phyloP scores from a whole-genome alignment of 1,139 yeast genomes.

The Taiozyma sp. region DNA sequence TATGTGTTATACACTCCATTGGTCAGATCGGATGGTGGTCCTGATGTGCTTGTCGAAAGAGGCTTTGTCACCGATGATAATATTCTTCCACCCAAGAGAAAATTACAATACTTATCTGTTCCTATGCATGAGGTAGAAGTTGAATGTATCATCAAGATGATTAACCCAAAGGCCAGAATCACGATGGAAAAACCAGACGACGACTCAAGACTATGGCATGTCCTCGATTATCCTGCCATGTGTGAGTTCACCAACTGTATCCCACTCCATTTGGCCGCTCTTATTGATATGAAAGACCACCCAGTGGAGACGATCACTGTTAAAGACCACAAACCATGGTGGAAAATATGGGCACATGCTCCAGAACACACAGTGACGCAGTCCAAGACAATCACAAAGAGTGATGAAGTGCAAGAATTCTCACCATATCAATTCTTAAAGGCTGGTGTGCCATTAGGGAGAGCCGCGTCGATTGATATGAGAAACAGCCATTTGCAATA shows the following conservation, averaged over 20 bases:
- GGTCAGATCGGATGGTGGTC: conserved; percentile 68
- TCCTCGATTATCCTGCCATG: conserved; percentile 81
- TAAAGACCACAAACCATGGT: conserved; percentile 23
- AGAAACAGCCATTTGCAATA: conserved; percentile 91
- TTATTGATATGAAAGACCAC: conserved; percentile 60
- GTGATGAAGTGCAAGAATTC: conserved; percentile 32
- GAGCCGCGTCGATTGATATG: conserved; percentile 69
- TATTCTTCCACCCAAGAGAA: conserved; percentile 60
- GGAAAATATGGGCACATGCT: conserved; percentile 29
- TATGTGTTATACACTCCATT: conserved; percentile 81
- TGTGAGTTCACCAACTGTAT: conserved; percentile 59
- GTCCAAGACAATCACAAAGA: conserved; percentile 1
- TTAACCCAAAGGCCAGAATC: conserved; percentile 63
- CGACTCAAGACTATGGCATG: conserved; percentile 56
- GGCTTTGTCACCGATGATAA: conserved; percentile 87
- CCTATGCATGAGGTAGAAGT: conserved; percentile 74
- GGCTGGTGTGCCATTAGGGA: conserved; percentile 90
- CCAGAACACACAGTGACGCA: conserved; percentile 9
- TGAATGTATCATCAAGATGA: conserved; percentile 65
- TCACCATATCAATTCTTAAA: conserved; percentile 45
- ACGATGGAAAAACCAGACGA: conserved; percentile 72
- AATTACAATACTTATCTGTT: conserved; percentile 56
- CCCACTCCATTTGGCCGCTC: conserved; percentile 74
- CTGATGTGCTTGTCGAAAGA: conserved; percentile 69
- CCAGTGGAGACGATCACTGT: conserved; percentile 16